Conservation (phyloP, 805 yeast species). For the Brettanomyces custersianus region DNA sequence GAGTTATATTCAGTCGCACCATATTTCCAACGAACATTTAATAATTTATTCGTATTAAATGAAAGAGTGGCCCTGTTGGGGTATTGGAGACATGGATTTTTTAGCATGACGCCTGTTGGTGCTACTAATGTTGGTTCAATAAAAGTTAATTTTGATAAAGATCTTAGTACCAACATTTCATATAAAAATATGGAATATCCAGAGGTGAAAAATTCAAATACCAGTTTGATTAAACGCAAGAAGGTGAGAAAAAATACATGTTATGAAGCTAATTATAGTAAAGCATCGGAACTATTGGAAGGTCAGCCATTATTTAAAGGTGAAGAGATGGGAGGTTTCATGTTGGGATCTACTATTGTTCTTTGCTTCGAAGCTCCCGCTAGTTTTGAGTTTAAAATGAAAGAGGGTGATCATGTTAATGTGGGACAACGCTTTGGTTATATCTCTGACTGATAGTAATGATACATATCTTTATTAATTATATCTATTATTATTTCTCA, state of each 20-base stretch:
- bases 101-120: slow-evolving; percentile 98
- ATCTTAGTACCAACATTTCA: slow-evolving; percentile 72
- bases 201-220: slow-evolving; percentile 8
- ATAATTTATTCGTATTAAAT: slow-evolving; percentile 81
- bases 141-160: slow-evolving; percentile 83
- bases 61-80: slow-evolving; percentile 95
- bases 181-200: slow-evolving; percentile 40
- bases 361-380: slow-evolving; percentile 93
- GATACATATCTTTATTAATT: neutral
- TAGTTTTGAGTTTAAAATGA: slow-evolving; percentile 59
- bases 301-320: slow-evolving; percentile 90
- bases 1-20: slow-evolving; percentile 96
- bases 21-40: slow-evolving; percentile 80
- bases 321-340: slow-evolving; percentile 95
- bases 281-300: slow-evolving; percentile 65
- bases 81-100: slow-evolving; percentile 94
- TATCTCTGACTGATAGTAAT: neutral
- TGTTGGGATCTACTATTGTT: slow-evolving; percentile 94
- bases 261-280: slow-evolving; percentile 86
- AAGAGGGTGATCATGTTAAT: slow-evolving; percentile 67
- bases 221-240: slow-evolving; percentile 12
- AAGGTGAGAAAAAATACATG: slow-evolving; percentile 66
- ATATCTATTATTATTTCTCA: neutral
- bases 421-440: slow-evolving; percentile 78
- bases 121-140: slow-evolving; percentile 98